Base-by-base conservation (phyloP, 2,329 filamentous ascomycete species). In the Curvularia eragrostidis region DNA sequence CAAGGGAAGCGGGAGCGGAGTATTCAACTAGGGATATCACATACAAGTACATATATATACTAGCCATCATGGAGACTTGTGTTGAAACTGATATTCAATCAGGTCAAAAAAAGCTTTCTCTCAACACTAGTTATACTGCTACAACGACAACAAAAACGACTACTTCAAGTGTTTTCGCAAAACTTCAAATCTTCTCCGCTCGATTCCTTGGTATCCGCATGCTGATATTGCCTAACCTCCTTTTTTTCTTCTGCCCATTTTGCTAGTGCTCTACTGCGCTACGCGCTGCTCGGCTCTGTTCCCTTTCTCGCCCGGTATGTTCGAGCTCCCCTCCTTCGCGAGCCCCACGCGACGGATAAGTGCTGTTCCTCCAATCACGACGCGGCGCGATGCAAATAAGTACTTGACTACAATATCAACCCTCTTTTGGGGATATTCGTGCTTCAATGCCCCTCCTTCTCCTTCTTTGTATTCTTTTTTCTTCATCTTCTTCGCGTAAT, bases 61-160 rank as follows among this genome's bases (percentile, higher is more conserved):
- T n/a, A n/a, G n/a, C 34, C 3, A 6, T 36, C 24, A 26, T 6
- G 24, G 15, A 42, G 34, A 38, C n/a, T n/a, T 42, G 43, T n/a
- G 19, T 34, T 51, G 48, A n/a, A 43, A 42, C 32, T 51, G 26
- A 26, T 19, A 21, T 34, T 42, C 48, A 43, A 36, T 42, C 19
- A 28, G 10, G 10, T 34, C 32, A 12, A 10, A 34, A n/a, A n/a
- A n/a, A n/a, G n/a, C n/a, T n/a, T n/a, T n/a, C n/a, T n/a, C n/a
- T n/a, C 12, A 15, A 34, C 24, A 3, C 7, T 26, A 26, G 4
- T 26, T 3, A 3, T 26, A 26, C 24, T 26, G 24, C 24, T 26
- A 26, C 7, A 7, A 30, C 28, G 4, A 30, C 28, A 7, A 30
- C 6, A 2, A 12, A 5, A 30, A 5, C 10, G 28, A 30, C 5